Base-by-base conservation (phyloP, 2,329 filamentous ascomycete genomes). In the Stylonectria norvegica region DNA sequence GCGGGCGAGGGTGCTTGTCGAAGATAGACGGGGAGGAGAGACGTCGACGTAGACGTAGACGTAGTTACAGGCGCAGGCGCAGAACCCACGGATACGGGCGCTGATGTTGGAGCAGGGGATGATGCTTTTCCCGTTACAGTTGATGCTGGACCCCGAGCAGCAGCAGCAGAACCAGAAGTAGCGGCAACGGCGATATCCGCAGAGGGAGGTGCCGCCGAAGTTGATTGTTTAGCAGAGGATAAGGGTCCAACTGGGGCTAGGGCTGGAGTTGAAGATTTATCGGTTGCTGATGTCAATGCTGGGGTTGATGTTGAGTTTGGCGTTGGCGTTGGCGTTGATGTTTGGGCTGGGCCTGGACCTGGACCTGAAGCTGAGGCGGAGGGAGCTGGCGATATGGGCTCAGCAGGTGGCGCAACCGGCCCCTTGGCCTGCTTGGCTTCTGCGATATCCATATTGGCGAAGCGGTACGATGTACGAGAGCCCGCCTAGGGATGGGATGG, bases 331-430 rank as follows among this genome's bases (percentile, higher is more conserved):
- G 40, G 44, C 10, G 30, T 19, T n/a, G 36, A 50, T 43, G 34
- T n/a, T n/a, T 22, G 45, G 42, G 42, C 46, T 38, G 20, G 44
- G 43, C 33, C 47, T 41, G 25, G 49, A 34, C 40, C 34, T 38
- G 53, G 49, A 38, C 51, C 56, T 29, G 47, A 38, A 38, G 42
- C 52, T 32, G 40, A 45, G 30, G 49, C 46, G 45, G 55, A 55
- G 29, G 51, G 50, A 23, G 50, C 53, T 40, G 53, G 53, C 36
- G 53, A 56, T 48, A 55, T 55, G 48, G 53, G 53, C 42, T 53
- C 50, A 47, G 49, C 42, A 47, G 55, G 50, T 46, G 51, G 52
- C 55, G 48, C 47, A 23, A 47, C 35, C 40, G 45, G 50, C 47
- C 14, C 27, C 27, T 48, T 56, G 44, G 50, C 49, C 47, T 55